phyloP scores from a whole-genome alignment of 495 filamentous ascomycete genomes.

The Pyrenula massariospora region DNA sequence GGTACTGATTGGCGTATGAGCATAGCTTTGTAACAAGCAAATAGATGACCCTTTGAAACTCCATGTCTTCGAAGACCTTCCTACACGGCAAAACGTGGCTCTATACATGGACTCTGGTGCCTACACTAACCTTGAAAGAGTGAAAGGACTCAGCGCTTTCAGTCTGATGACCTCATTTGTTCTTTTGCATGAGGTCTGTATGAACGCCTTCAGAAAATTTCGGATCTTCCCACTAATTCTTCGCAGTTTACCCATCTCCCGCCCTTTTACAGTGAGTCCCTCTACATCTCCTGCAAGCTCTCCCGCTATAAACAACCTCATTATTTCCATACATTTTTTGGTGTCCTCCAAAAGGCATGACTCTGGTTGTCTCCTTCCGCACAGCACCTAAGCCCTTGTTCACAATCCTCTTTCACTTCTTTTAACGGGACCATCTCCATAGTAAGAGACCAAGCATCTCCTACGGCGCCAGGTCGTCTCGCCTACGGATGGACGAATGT shows the following conservation, averaged over 20 bases:
- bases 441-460: not conserved
- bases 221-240: not conserved
- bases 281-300: not conserved
- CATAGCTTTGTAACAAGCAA: not conserved
- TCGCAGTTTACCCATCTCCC: not conserved
- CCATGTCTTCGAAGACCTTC: not conserved
- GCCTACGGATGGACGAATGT: not conserved
- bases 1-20: not conserved
- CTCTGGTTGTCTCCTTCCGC: too few species aligned
- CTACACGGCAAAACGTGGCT: not conserved
- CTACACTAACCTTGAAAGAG: too few species aligned
- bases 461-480: not conserved
- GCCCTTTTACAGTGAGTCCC: not conserved
- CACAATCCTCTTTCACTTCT: too few species aligned
- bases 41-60: not conserved
- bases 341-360: too few species aligned
- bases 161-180: not conserved
- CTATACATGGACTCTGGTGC: too few species aligned
- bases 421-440: not conserved
- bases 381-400: too few species aligned
- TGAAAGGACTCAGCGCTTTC: not conserved
- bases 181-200: not conserved
- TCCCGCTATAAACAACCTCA: not conserved
- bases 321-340: not conserved
- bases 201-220: not conserved